Evolutionary conservation across 2,329 filamentous ascomycete genomes (phyloP).

Genomic region (Clonostachys rosea): DNA sequence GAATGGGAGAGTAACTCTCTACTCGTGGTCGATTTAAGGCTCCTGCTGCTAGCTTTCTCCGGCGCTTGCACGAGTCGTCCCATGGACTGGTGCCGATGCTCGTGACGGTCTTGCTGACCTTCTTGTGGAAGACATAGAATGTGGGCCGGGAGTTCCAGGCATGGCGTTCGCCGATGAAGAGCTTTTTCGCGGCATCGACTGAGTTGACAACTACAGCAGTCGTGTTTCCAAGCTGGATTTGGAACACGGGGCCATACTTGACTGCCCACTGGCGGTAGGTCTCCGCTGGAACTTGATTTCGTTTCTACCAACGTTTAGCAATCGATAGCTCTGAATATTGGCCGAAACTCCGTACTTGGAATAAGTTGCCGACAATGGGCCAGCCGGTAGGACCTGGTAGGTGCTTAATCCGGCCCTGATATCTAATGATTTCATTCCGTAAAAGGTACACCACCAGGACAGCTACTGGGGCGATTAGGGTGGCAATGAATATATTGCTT

Average conservation of each 20-base stretch:
- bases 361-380: slow-evolving; percentile 6
- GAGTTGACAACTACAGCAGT: slow-evolving; percentile 64
- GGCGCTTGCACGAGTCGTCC: slow-evolving; percentile 62
- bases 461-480: no score
- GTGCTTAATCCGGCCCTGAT: slow-evolving; percentile 1
- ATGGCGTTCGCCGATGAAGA: slow-evolving; percentile 65
- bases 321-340: background rate
- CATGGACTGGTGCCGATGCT: slow-evolving; percentile 63
- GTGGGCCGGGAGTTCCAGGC: slow-evolving; percentile 61
- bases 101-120: slow-evolving; percentile 36
- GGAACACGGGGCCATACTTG: slow-evolving; percentile 20
- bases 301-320: background rate
- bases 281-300: slow-evolving; percentile 8
- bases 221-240: slow-evolving; percentile 32
- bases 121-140: slow-evolving; percentile 57
- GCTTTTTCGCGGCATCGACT: slow-evolving; percentile 57
- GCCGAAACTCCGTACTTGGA: background rate
- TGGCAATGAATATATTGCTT: no score
- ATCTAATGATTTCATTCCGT: slow-evolving; percentile 3
- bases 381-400: slow-evolving; percentile 7
- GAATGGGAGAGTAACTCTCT: slow-evolving; percentile 63
- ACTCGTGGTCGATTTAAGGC: slow-evolving; percentile 61
- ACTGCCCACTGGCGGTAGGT: slow-evolving; percentile 19
- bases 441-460: background rate
- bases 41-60: slow-evolving; percentile 62